Evolutionary conservation across 73 alveolate species (phyloP), one percentile per base, ranked within the genome.

Genomic region (Paramecium sonneborni): DNA sequence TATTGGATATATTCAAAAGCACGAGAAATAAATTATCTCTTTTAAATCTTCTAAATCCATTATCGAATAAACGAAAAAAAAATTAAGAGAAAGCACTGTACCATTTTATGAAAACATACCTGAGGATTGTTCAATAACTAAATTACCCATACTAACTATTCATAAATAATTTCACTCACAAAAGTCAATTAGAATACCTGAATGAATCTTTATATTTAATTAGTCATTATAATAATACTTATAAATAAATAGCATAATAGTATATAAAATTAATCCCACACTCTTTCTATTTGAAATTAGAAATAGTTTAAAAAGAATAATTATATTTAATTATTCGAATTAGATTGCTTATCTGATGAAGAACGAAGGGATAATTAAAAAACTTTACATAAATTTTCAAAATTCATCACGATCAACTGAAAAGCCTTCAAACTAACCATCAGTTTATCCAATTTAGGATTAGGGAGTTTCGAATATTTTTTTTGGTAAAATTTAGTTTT

Each of bases 111-210:
- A 43, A 6, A 3, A 43, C 12, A 43, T 46, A 46, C 90, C 90
- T 41, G 90, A 79, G 3, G 90, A 79, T 44, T 39, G 69, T 44
- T 79, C 90, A 0, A 79, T 79, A 11, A 62, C 46, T 18, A 34
- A 44, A 79, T 21, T 79, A 23, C 90, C 90, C 10, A 12, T 32
- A 30, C 26, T 62, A 32, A 62, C 48, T 26, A 62, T 15, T 12
- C 12, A 62, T 30, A 62, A 62, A 62, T 23, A 6, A 32, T 62
- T 62, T 62, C 84, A 62, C 44, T 62, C 84, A 2, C 84, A 62
- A 32, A 62, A 62, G 44, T 2, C 48, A 12, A 62, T 62, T 32
- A 30, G 26, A 26, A 26, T 62, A 28, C 84, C 39, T 11, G 3
- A 62, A 26, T 62, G 84, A 62, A 62, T 62, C 39, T 11, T 14